Base-by-base conservation (phyloP, 306 rosid genomes). In the Benincasa hispida region DNA sequence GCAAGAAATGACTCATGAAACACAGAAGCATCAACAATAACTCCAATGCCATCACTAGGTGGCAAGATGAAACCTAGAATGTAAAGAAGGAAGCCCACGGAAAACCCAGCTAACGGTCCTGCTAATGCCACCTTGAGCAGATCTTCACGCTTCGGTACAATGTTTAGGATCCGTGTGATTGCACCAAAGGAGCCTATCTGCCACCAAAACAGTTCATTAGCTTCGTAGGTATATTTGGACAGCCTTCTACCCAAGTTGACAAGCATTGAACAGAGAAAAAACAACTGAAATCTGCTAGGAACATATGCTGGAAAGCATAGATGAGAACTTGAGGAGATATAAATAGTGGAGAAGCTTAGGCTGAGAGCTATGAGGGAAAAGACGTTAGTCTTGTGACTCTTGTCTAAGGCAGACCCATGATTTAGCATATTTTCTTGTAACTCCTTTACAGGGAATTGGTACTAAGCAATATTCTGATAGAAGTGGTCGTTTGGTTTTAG, bases 171-270 rank as follows among this genome's bases (percentile, higher is more conserved):
- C 87, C 98, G 89, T 75, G 98, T 95, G 80, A 95, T 95, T 55
- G 98, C 85, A 85, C 97, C 97, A 85, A 92, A 92, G 72, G 97
- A 90, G 89, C 98, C 98, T 93, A 93, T 90, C 98, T 93, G 98
- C 90, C 92, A 90, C 91, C 96, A 93, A 83, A 74, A 82, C 75
- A 82, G 77, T 79, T 84, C 90, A 79, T 88, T 81, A 84, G 82
- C 81, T 85, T 79, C 85, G 67, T 21, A 57, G 30, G 35, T 39
- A 25, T 35, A 75, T 39, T 56, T 34, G 68, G 47, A 28, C 39
- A 51, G 76, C 34, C 25, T 18, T 50, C 19, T 11, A 18, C 58
- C n/a, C 24, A 3, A 15, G 22, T 61, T 27, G 67, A 15, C 5
- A 61, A 5, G 21, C 41, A 15, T 28, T 5, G 10, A 6, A 32